phyloP scores from a whole-genome alignment of 495 filamentous ascomycete genomes.

The Penicillium silybi region DNA sequence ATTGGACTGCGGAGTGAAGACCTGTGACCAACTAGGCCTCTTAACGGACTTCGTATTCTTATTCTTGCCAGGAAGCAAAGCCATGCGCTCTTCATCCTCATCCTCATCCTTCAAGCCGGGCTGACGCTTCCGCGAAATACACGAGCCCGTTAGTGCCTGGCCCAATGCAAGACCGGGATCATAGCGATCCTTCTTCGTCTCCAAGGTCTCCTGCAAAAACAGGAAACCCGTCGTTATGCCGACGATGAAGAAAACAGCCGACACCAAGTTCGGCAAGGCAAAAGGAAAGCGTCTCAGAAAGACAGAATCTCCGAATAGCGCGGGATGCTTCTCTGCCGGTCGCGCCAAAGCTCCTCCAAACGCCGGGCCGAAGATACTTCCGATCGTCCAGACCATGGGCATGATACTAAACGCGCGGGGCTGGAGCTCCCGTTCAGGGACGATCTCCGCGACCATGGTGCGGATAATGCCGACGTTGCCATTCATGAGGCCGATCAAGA shows the following conservation, averaged over 20 bases:
- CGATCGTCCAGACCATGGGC: constrained; percentile 77
- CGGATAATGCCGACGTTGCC: constrained; percentile 79
- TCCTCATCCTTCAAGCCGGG: constrained; percentile 15
- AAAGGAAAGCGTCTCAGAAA: constrained; percentile 77
- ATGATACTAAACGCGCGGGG: constrained; percentile 80
- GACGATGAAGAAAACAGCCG: constrained; percentile 64
- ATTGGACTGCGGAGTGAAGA: constrained; percentile 68
- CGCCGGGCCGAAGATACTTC: constrained; percentile 81
- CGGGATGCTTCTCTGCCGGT: constrained; percentile 66
- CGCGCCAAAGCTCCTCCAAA: constrained; percentile 83
- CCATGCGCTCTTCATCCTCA: constrained; percentile 43
- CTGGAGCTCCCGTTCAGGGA: constrained; percentile 75
- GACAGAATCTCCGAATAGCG: constrained; percentile 58
- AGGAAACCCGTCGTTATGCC: constrained; percentile 67
- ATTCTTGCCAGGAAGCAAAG: constrained; percentile 23
- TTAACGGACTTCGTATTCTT: constrained; percentile 20
- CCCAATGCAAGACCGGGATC: constrained; percentile 73
- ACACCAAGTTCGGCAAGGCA: constrained; percentile 75
- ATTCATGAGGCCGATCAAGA: constrained; percentile 65
- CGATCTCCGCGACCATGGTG: constrained; percentile 80
- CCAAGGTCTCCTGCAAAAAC: constrained; percentile 76
- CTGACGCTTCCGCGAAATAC: constrained; percentile 18
- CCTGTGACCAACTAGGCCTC: constrained; percentile 55
- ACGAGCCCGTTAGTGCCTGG: constrained; percentile 34
- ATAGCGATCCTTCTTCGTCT: constrained; percentile 53